Evolutionary conservation across 169 alveolate species (phyloP), one percentile per base, ranked within the genome.

Genomic region (Eimeria tenella): DNA sequence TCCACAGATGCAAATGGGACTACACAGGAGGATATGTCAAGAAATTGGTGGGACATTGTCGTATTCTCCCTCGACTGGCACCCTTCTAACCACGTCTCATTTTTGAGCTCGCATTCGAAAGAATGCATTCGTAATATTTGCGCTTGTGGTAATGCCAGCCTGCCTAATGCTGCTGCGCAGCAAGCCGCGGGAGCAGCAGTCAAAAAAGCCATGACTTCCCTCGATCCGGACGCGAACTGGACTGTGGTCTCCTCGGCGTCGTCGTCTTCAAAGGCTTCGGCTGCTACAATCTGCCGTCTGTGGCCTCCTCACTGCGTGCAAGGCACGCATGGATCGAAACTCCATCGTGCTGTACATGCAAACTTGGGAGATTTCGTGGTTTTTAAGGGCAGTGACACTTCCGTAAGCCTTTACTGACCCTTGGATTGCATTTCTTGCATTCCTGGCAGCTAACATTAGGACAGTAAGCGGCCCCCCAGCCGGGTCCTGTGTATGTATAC

Each of bases 281-380:
- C 93, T 0, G 65, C 93, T 4, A 55, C 71, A n/a, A 50, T 50
- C 53, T 65, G 49, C 31, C 11, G 88, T 49, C 89, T 90, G 19
- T 90, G 94, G 94, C 94, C 94, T 3, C 50, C 84, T 10, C 94
- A 90, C 70, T 90, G 94, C 52, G 94, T 90, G 60, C 90, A 90
- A 75, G 49, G 42, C 82, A 74, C 89, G 65, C 89, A 79, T 11
- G 94, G 94, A 7, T 84, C 94, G 52, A 82, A 56, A 81, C 68
- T 90, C 19, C 94, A 90, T 49, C 70, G 77, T 5, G 82, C 25
- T 77, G 49, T 90, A 0, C 55, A 52, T 50, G 31, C 87, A 55
- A 53, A n/a, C 3, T 19, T 52, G 15, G 84, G 83, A 62, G 94
- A 90, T 58, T 50, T 90, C 31, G 50, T 55, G 25, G 58, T 90